phyloP scores from a whole-genome alignment of 305 asterid genomes.

The Fraxinus velutina region DNA sequence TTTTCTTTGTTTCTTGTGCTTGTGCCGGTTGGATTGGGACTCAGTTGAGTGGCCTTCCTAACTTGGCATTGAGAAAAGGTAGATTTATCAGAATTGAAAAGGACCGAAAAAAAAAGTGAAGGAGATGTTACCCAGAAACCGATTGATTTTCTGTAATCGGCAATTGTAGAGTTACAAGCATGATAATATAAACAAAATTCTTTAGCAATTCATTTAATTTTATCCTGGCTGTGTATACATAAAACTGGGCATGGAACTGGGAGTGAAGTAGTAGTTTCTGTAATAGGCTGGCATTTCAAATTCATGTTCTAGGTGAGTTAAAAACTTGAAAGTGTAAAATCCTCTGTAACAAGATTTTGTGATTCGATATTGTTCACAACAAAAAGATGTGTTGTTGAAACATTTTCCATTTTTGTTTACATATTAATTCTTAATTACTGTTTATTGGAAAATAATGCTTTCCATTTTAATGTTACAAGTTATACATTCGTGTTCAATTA shows the following conservation, averaged over 20 bases:
- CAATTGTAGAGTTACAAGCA: slow-evolving; percentile 60
- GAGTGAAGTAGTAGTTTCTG: slow-evolving; percentile 2
- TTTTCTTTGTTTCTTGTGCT: slow-evolving; percentile 27
- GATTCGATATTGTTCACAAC: slow-evolving; percentile 19
- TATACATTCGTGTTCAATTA: background rate
- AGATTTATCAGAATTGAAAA: slow-evolving; percentile 27
- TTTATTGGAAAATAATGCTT: background rate
- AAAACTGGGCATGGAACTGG: slow-evolving; percentile 25
- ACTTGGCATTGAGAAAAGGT: slow-evolving; percentile 24
- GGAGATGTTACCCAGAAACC: slow-evolving; percentile 43
- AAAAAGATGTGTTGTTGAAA: background rate
- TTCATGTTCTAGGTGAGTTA: background rate
- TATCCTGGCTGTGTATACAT: slow-evolving; percentile 28
- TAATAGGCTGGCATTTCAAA: slow-evolving; percentile 11
- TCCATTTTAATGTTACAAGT: background rate
- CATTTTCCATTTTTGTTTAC: background rate
- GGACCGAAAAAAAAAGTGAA: slow-evolving; percentile 1
- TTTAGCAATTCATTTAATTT: slow-evolving; percentile 41
- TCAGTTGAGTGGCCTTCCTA: slow-evolving; percentile 14
- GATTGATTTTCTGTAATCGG: slow-evolving; percentile 60
- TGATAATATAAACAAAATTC: slow-evolving; percentile 42
- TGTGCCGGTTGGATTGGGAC: slow-evolving; percentile 26
- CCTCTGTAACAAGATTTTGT: slow-evolving; percentile 26
- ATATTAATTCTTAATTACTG: background rate
- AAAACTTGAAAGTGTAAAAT: background rate